phyloP scores from a whole-genome alignment of 1,284 basidiomycete genomes.

The Leccinum pachyderme region DNA sequence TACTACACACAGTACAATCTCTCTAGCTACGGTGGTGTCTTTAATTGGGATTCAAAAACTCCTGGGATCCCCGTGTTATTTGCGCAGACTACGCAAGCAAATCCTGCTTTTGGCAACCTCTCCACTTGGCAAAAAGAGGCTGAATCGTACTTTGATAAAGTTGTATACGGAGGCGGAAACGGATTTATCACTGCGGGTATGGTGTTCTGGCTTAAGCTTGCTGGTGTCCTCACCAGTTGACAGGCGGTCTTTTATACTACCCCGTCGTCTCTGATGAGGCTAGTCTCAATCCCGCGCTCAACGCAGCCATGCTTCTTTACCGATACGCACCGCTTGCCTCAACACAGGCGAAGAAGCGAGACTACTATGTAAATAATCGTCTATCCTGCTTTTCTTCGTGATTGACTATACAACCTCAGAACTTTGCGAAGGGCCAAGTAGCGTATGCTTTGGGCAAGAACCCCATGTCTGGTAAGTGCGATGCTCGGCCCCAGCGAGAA shows the following conservation, averaged over 20 bases:
- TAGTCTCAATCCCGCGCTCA: slow-evolving; percentile 84
- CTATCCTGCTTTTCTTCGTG: neutral
- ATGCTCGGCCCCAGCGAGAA: neutral
- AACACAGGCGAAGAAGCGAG: slow-evolving; percentile 50
- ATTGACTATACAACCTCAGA: slow-evolving; percentile 36
- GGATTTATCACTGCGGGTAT: slow-evolving; percentile 55
- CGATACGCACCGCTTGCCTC: slow-evolving; percentile 77
- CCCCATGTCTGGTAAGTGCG: slow-evolving; percentile 64
- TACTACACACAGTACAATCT: slow-evolving; percentile 64
- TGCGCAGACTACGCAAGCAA: slow-evolving; percentile 58
- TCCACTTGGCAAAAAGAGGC: slow-evolving; percentile 68
- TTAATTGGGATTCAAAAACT: slow-evolving; percentile 89
- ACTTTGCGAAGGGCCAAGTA: slow-evolving; percentile 73
- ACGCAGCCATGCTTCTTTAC: slow-evolving; percentile 78
- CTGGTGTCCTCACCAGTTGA: slow-evolving; percentile 4
- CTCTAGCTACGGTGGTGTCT: slow-evolving; percentile 53
- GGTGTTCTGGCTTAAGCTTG: slow-evolving; percentile 10
- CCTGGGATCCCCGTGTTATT: slow-evolving; percentile 78
- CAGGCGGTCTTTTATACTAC: slow-evolving; percentile 80
- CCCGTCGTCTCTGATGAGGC: slow-evolving; percentile 76
- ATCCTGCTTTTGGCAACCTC: slow-evolving; percentile 51
- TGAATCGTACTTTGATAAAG: slow-evolving; percentile 75
- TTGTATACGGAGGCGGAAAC: slow-evolving; percentile 58
- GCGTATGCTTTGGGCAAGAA: slow-evolving; percentile 85
- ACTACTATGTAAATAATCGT: slow-evolving; percentile 54